Evolutionary conservation across 2,329 filamentous ascomycete genomes (phyloP).

Genomic region (Aspergillus sp.): DNA sequence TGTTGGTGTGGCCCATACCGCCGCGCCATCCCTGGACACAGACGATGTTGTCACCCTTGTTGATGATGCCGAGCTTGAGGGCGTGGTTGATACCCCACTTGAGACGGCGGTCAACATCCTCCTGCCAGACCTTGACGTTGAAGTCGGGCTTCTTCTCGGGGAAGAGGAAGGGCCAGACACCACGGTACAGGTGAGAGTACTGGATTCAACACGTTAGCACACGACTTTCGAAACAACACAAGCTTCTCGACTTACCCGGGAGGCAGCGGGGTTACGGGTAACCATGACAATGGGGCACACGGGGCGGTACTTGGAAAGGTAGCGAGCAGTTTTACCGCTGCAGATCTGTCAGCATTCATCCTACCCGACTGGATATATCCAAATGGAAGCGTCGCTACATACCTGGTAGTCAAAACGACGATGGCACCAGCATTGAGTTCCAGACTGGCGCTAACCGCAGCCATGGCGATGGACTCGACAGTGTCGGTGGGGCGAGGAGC

Average conservation of each 20-base stretch:
- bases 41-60: conserved; percentile 71
- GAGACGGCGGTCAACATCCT: conserved; percentile 95
- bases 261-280: conserved; percentile 79
- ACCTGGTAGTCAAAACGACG: conserved; percentile 90
- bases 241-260: conserved; percentile 59
- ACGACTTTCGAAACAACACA: neutral
- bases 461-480: conserved; percentile 94
- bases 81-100: conserved; percentile 94
- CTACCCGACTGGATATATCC: neutral
- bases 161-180: conserved; percentile 97
- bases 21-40: conserved; percentile 70
- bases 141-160: conserved; percentile 94
- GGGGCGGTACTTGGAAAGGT: conserved; percentile 97
- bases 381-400: conserved; percentile 29
- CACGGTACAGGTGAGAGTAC: conserved; percentile 94
- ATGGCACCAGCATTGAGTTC: conserved; percentile 97
- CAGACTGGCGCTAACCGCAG: conserved; percentile 90
- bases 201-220: conserved; percentile 29
- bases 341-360: conserved; percentile 24
- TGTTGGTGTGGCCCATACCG: conserved; percentile 70
- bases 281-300: conserved; percentile 99
- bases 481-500: conserved; percentile 81
- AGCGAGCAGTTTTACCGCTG: conserved; percentile 86
- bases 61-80: conserved; percentile 77
- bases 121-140: conserved; percentile 89